These are phyloP conservation scores for Fragilaria radians DNA, from an alignment of 108 stramenopile genomes.

Conservation along the genomic window DNA sequence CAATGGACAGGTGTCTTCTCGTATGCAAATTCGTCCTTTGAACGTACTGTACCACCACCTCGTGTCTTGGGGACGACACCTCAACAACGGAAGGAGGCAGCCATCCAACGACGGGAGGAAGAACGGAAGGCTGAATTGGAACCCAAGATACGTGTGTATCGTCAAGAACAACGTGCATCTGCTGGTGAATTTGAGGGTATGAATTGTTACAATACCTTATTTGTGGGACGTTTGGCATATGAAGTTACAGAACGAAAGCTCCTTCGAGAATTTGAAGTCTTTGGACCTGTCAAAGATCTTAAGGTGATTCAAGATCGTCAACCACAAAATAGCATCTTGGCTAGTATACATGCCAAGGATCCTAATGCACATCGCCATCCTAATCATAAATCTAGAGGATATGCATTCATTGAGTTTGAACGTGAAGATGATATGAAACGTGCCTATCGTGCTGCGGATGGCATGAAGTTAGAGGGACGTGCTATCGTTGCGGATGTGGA, in stretches of 20 bases:
- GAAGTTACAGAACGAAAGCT: constrained; percentile 95
- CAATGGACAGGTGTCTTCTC: constrained; percentile 40
- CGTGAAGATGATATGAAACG: constrained; percentile 84
- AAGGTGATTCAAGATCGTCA: constrained; percentile 57
- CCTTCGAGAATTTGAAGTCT: constrained; percentile 87
- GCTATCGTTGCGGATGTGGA: constrained; percentile 93
- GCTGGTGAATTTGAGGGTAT: constrained; percentile 72
- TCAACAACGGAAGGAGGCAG: constrained; percentile 26
- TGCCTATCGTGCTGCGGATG: constrained; percentile 87
- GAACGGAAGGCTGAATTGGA: constrained; percentile 26
- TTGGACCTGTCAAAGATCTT: constrained; percentile 85
- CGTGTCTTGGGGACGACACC: constrained; percentile 56
- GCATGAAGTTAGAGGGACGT: constrained; percentile 87
- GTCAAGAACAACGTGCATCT: constrained; percentile 48
- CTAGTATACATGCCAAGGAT: background rate
- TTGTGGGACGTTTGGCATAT: constrained; percentile 90
- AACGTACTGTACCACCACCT: constrained; percentile 33
- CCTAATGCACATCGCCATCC: constrained; percentile 2
- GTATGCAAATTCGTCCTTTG: constrained; percentile 57
- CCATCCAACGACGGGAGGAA: constrained; percentile 16
- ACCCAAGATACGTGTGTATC: constrained; percentile 59
- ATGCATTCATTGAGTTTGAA: constrained; percentile 95
- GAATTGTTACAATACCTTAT: constrained; percentile 95
- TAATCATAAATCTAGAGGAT: constrained; percentile 81
- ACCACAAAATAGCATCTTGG: too few relatives aligned